Evolutionary conservation across 2,329 filamentous ascomycete species (phyloP), one percentile per base, ranked within the genome.

Genomic region (Verticillium zaregamsianum): DNA sequence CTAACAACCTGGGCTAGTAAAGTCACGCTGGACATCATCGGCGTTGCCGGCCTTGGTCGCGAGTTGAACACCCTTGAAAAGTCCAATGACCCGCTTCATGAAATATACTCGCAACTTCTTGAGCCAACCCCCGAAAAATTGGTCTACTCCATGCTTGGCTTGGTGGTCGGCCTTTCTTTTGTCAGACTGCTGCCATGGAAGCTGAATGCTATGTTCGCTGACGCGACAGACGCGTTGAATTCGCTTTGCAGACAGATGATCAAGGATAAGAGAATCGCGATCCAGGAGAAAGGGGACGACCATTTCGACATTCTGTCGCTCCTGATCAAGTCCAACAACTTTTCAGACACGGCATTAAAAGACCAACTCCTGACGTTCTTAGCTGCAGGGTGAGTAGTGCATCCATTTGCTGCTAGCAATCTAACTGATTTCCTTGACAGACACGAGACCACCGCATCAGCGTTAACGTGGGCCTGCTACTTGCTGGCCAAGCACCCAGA

Each of bases 401-500:
- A 15, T 40, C 56, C 9, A 9, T 31, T n/a, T 5, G 23, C 33
- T 28, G 12, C 57, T 40, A 23, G 32, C 17, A n/a, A 28, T 45
- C 25, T 20, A 33, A 60, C 56, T 64, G 3, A 65, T 23, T 49
- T 28, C 5, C 25, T 35, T 3, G 1, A n/a, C 32, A 74, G 74
- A 9, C 87, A 90, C 69, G 87, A 90, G 73, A 90, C 88, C 0
- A 90, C 87, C 2, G 82, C 88, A 0, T 81, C 83, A 0, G 80
- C 87, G 2, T 76, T 91, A 32, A 86, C 84, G 35, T 90, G 87
- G 86, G 79, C 82, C 1, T 75, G 82, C 15, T 86, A 89, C 67
- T 76, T 86, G 2, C 80, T 92, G 7, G 81, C 85, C 65, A 82
- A 79, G 28, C 76, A 90, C 65, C 84, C 83, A 0, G 76, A 81